These are phyloP conservation scores for Sporothrix mexicana DNA, from an alignment of 2,329 filamentous ascomycete genomes.

Conservation along the genomic window DNA sequence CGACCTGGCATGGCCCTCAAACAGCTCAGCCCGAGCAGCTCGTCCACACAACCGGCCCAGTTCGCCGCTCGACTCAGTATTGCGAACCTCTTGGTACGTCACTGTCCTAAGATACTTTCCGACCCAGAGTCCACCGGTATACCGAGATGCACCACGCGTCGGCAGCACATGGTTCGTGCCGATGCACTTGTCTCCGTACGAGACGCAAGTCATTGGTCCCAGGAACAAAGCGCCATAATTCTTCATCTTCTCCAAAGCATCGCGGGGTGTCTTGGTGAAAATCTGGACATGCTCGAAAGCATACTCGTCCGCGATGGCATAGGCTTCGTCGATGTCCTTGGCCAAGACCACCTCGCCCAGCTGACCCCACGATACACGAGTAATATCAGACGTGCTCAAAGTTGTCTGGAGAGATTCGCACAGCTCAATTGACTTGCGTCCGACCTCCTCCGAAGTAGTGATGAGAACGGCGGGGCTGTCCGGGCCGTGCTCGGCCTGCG, in stretches of 20 bases:
- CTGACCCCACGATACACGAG: slow-evolving; percentile 51
- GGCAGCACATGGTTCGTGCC: slow-evolving; percentile 62
- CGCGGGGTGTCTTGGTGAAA: slow-evolving; percentile 52
- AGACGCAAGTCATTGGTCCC: slow-evolving; percentile 59
- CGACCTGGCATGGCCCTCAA: slow-evolving; percentile 59
- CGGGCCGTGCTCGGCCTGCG: slow-evolving; percentile 58
- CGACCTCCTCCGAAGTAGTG: slow-evolving; percentile 52
- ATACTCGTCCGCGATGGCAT: slow-evolving; percentile 53
- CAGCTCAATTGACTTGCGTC: slow-evolving; percentile 46
- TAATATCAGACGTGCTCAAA: slow-evolving; percentile 52
- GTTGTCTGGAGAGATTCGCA: slow-evolving; percentile 49
- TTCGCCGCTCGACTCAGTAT: slow-evolving; percentile 52
- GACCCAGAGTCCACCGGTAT: slow-evolving; percentile 61
- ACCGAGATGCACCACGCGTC: slow-evolving; percentile 54
- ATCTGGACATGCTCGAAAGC: slow-evolving; percentile 60
- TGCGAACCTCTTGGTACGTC: slow-evolving; percentile 59
- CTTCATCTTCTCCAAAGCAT: slow-evolving; percentile 57
- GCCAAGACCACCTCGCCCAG: slow-evolving; percentile 56
- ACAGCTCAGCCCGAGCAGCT: slow-evolving; percentile 56
- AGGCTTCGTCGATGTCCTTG: slow-evolving; percentile 51
- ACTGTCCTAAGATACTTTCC: slow-evolving; percentile 59
- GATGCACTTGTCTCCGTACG: slow-evolving; percentile 61
- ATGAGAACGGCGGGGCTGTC: slow-evolving; percentile 58
- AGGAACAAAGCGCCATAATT: slow-evolving; percentile 59
- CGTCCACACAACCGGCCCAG: slow-evolving; percentile 57